Evolutionary conservation across 345 rosid genomes (phyloP), one percentile per base, ranked within the genome.

Genomic region (Conringia planisiliqua): DNA sequence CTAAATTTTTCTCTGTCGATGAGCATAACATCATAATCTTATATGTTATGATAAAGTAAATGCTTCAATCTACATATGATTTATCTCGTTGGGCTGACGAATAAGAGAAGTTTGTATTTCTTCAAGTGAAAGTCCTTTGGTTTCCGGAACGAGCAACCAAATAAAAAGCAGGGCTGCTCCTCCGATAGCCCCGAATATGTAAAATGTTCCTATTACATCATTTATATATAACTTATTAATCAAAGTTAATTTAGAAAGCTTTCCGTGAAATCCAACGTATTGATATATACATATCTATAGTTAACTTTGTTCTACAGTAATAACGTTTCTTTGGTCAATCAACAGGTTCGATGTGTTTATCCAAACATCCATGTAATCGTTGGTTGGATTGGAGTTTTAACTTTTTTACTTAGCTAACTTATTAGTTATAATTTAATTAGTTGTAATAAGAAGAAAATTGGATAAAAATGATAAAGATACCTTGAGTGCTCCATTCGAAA

Each of bases 41-140:
- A 30, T 29, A 14, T 42, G 0, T 4, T 4, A 42, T 14, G 2
- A 48, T 22, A 50, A 24, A 5, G 27, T 51, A 54, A 54, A 13
- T 17, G 27, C 13, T 33, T 62, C 14, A 40, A 62, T 85, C 10
- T 87, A 86, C 22, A 81, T 80, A 77, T 84, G 60, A 74, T 65
- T 80, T 16, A 82, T 66, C 24, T 79, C 85, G 1, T 44, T 22
- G 29, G 62, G 6, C 20, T 71, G 62, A 11, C 35, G 22, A 22
- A 54, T 68, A 30, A 85, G 43, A 3, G 68, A 64, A 27, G 6
- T 11, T 17, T 64, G 68, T 64, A 64, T 44, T 16, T 64, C 55
- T 64, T 90, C 96, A 20, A 90, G 80, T 4, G 92, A 87, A 46
- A 87, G 70, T 35, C 96, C 94, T 77, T 82, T 88, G 10, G 96